These are phyloP conservation scores for Colletotrichum sp. DNA, from an alignment of 2,329 filamentous ascomycete genomes.

Conservation along the genomic window DNA sequence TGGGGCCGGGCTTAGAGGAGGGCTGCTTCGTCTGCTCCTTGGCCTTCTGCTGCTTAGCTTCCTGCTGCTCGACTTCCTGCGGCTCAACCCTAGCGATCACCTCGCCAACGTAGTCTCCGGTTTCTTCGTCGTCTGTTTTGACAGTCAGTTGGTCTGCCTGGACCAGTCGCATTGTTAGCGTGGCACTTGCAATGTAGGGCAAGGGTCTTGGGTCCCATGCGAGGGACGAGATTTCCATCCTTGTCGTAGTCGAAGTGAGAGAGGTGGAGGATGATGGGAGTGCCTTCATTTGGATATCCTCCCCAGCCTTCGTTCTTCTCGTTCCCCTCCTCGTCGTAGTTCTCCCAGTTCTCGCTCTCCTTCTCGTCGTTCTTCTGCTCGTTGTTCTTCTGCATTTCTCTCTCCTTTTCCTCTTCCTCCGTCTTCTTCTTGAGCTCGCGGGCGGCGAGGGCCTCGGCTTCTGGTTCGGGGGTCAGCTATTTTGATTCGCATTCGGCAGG, in stretches of 20 bases:
- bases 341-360: no score
- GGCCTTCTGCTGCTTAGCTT: no score
- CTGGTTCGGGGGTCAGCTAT: no score
- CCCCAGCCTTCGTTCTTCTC: no score
- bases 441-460: no score
- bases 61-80: background rate
- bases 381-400: no score
- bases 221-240: background rate
- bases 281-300: no score
- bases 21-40: background rate
- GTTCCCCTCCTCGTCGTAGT: no score
- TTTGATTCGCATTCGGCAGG: no score
- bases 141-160: background rate
- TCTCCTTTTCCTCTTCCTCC: no score
- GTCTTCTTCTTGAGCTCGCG: background rate
- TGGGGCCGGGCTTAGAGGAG: fast-evolving
- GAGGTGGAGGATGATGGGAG: no score
- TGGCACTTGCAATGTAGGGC: background rate
- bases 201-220: background rate
- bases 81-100: background rate
- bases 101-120: background rate
- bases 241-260: background rate
- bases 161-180: fast-evolving
- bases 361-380: background rate
- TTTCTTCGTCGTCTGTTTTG: background rate